Base-by-base conservation (phyloP, 257 asterid genomes). In the Salvia hispanica region DNA sequence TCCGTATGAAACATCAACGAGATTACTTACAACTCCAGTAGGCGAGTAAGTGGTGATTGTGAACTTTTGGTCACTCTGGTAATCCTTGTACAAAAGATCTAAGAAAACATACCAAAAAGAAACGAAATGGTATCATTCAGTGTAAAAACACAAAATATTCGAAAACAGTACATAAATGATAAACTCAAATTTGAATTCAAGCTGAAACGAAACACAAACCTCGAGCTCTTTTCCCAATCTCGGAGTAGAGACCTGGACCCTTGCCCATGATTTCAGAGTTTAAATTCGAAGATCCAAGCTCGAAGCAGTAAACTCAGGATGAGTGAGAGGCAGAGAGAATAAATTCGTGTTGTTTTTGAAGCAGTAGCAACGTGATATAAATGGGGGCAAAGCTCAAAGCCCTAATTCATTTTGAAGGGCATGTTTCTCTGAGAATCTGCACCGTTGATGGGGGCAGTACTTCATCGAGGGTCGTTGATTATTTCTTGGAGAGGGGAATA, bases 21-120 rank as follows among this genome's bases (percentile, higher is more conserved):
- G 36, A 69, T 9, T 34, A 70, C 94, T 86, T 75, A 89, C 96
- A 70, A 89, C 92, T 79, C 96, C 96, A 58, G 95, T 86, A 25
- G 59, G 59, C 10, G 59, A 54, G 39, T 54, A 54, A 39, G 59
- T 54, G 12, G 59, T 54, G 15, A 54, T 10, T 4, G 59, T 54
- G 28, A 54, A 54, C 59, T 54, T 54, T 6, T 54, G 59, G 59
- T 54, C 59, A 13, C 59, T 54, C 39, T 25, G 25, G 9, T 54
- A 54, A 54, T 54, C 59, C 59, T 54, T 54, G 59, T 84, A 62
- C 57, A 89, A 77, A 67, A 89, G 92, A 82, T 89, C 96, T 89
- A 14, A 7, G 6, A 8, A 4, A 54, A 11, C 6, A 10, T 6
- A 53, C 46, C 53, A 3, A n/a, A 53, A 7, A 5, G 58, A 73